phyloP scores from a whole-genome alignment of 2,329 filamentous ascomycete genomes.

The Verticillium longisporum region DNA sequence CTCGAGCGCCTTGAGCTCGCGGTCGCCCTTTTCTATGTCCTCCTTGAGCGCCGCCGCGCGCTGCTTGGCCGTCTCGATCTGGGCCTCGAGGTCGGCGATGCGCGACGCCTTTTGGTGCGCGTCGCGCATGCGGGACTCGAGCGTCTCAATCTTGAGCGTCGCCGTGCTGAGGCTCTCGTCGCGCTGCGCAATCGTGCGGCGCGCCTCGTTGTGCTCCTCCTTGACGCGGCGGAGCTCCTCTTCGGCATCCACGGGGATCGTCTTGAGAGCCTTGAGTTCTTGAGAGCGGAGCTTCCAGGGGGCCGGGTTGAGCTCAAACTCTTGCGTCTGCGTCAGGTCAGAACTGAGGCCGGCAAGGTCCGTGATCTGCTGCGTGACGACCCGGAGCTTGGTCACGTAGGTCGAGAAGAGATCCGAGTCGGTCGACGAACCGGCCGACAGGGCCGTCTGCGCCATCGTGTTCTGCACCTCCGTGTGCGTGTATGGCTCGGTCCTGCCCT shows the following conservation, averaged over 20 bases:
- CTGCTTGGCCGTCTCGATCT: constrained; percentile 46
- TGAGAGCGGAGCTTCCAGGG: constrained; percentile 82
- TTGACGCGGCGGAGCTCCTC: constrained; percentile 76
- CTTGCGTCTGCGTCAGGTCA: constrained; percentile 65
- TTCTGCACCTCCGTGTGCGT: constrained; percentile 60
- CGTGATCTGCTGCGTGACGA: constrained; percentile 55
- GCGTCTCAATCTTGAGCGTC: constrained; percentile 86
- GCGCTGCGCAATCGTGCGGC: constrained; percentile 62
- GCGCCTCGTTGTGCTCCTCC: constrained; percentile 72
- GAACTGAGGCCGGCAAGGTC: constrained; percentile 65
- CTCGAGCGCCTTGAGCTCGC: constrained; percentile 58
- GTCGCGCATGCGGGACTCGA: constrained; percentile 81
- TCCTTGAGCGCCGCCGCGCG: constrained; percentile 49
- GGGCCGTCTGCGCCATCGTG: constrained; percentile 52
- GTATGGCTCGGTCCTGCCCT: constrained; percentile 62
- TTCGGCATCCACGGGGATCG: constrained; percentile 73
- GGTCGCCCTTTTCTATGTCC: constrained; percentile 60
- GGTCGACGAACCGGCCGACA: constrained; percentile 41
- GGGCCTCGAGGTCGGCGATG: constrained; percentile 58
- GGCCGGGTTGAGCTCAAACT: constrained; percentile 68
- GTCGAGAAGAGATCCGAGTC: constrained; percentile 66
- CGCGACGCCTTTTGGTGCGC: constrained; percentile 68
- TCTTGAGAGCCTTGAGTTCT: constrained; percentile 76
- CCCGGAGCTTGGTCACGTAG: constrained; percentile 60
- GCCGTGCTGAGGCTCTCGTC: constrained; percentile 82